phyloP scores from a whole-genome alignment of 73 alveolate species.

The Uronychia setigera region DNA sequence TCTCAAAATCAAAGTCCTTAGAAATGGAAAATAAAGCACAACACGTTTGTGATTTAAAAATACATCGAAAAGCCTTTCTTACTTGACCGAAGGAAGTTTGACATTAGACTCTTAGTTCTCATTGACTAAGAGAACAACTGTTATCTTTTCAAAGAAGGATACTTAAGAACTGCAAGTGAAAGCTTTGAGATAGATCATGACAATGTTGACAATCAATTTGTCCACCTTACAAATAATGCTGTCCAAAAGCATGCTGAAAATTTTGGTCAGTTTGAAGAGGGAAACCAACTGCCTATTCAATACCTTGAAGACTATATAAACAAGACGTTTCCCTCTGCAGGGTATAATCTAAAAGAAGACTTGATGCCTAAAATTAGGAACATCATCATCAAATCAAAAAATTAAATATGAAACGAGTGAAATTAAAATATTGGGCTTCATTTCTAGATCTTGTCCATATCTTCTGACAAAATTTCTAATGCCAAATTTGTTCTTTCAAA shows the following conservation, averaged over 20 bases:
- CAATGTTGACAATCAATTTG: constrained; percentile 62
- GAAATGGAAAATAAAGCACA: constrained; percentile 37
- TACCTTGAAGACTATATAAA: constrained; percentile 82
- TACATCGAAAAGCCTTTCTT: constrained; percentile 75
- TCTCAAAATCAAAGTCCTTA: background rate
- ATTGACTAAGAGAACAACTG: constrained; percentile 37
- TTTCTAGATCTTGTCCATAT: too few species aligned
- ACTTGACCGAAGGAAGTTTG: constrained; percentile 71
- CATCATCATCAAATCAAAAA: background rate
- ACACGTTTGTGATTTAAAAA: constrained; percentile 44
- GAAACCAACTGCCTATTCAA: constrained; percentile 69
- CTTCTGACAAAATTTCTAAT: too few species aligned
- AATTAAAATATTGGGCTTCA: constrained; percentile 4
- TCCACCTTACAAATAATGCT: constrained; percentile 82
- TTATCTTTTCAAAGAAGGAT: constrained; percentile 69
- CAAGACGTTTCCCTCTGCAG: constrained; percentile 62
- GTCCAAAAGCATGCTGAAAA: constrained; percentile 69
- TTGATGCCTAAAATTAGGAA: background rate
- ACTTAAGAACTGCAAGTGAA: constrained; percentile 74
- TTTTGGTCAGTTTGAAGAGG: constrained; percentile 71
- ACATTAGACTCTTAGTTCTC: constrained; percentile 71
- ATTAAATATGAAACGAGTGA: too few species aligned
- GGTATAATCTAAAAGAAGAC: constrained; percentile 28
- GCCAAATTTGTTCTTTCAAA: too few species aligned
- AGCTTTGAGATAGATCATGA: constrained; percentile 38